Conservation (phyloP, 805 yeast genomes). For the Yarrowia osloensis region DNA sequence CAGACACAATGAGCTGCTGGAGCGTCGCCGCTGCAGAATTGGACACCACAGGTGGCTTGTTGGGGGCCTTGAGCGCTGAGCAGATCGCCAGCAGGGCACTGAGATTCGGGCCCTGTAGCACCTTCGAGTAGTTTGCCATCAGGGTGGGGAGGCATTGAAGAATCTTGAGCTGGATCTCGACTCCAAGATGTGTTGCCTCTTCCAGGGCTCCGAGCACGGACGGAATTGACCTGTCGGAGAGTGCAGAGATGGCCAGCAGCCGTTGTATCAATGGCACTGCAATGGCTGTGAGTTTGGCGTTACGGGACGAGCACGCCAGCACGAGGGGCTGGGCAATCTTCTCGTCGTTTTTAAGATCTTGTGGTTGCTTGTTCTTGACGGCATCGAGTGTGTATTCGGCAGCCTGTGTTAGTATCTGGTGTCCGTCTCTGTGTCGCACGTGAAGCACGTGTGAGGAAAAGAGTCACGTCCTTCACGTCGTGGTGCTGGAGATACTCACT, state of each 20-base stretch:
- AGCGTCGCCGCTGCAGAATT: conserved; percentile 93
- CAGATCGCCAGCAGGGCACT: conserved; percentile 66
- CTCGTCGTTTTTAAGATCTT: conserved; percentile 48
- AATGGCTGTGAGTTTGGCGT: conserved; percentile 68
- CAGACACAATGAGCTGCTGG: conserved; percentile 76
- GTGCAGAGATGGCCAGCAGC: conserved; percentile 54
- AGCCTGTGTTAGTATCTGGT: conserved; percentile 16
- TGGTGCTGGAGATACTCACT: conserved; percentile 42
- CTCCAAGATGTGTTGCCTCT: conserved; percentile 73
- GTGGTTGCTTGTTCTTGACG: conserved; percentile 11
- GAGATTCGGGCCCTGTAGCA: conserved; percentile 57
- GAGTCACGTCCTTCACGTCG: not conserved
- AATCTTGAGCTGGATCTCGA: conserved; percentile 83
- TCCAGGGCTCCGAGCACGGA: conserved; percentile 65
- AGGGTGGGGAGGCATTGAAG: conserved; percentile 79
- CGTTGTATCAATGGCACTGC: conserved; percentile 72
- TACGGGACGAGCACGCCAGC: conserved; percentile 70
- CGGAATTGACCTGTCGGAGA: conserved; percentile 54
- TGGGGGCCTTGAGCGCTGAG: conserved; percentile 66
- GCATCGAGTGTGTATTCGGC: conserved; percentile 23
- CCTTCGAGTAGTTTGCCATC: conserved; percentile 60
- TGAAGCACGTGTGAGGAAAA: not conserved
- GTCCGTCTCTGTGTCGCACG: not conserved
- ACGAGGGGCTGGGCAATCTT: conserved; percentile 69
- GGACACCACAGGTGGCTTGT: conserved; percentile 71